Conservation (phyloP, 2,329 filamentous ascomycete species). For the Cryphonectria carpinicola region DNA sequence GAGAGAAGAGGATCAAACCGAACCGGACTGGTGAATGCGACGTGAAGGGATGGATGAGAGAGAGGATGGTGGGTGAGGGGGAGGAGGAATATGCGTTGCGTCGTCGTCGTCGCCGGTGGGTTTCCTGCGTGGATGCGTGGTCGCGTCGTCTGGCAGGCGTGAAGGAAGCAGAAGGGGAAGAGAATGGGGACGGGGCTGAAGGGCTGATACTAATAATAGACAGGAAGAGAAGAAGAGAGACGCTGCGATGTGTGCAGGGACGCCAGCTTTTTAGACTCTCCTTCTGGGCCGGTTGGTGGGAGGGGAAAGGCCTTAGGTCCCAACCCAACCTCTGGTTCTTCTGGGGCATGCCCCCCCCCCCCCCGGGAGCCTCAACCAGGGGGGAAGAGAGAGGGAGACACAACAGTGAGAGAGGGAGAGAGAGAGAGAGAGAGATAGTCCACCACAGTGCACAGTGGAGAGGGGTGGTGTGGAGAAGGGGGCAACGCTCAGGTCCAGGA, state of each 20-base stretch:
- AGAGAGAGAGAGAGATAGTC: background rate
- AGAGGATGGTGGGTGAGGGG: background rate
- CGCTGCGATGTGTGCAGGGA: constrained; percentile 39
- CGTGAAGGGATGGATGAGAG: background rate
- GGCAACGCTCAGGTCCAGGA: constrained; percentile 3
- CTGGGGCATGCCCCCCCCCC: background rate
- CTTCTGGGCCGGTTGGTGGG: background rate
- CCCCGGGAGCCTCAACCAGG: background rate
- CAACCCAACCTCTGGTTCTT: background rate
- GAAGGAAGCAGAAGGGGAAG: constrained; percentile 25
- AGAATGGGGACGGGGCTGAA: constrained; percentile 53
- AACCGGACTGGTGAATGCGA: constrained; percentile 7
- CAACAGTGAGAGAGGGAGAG: background rate
- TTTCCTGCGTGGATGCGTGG: constrained; percentile 9
- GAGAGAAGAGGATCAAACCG: constrained; percentile 17
- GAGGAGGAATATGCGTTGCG: constrained; percentile 15
- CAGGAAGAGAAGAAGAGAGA: constrained; percentile 32
- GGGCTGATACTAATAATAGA: constrained; percentile 58
- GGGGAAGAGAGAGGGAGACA: background rate
- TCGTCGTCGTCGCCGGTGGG: background rate
- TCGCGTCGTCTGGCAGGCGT: constrained; percentile 7
- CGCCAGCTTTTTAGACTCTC: constrained; percentile 29
- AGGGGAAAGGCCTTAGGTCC: background rate
- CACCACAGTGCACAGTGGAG: background rate
- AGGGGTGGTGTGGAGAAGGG: constrained; percentile 20